Base-by-base conservation (phyloP, 2,329 filamentous ascomycete genomes). In the Ophiostoma australiae region DNA sequence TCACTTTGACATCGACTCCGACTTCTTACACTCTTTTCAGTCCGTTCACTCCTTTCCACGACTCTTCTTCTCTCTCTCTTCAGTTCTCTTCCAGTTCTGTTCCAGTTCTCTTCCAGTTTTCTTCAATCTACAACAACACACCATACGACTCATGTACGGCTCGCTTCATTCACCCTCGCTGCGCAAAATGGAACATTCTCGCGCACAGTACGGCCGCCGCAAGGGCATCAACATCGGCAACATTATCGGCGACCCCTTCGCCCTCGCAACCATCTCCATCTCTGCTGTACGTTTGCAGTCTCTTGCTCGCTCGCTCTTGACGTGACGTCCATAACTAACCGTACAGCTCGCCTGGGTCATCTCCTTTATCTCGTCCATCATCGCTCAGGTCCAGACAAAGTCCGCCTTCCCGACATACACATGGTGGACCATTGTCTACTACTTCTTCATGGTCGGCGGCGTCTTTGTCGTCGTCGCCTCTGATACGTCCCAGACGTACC, bases 221-320 rank as follows among this genome's bases (percentile, higher is more conserved):
- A 84, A 80, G 78, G 82, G 83, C 76, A 90, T 97, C 80, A 90
- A 87, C 80, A 81, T 94, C 80, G 91, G 91, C 79, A 96, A 97
- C 81, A 93, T 99, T 76, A 86, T 97, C 73, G 95, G 95, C 77
- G 94, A 99, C 82, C 95, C 95, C 6, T 98, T 99, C 81, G 94
- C 94, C 72, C 87, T 99, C 73, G 93, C 94, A 70, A 98, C 95
- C 48, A 88, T 97, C 74, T 97, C 94, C 72, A 97, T 98, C 80
- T 88, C 91, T 74, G 85, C 92, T 78, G 94, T 97, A 88, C 80
- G 93, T 70, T 15, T 67, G 15, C 27, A 8, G 61, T 37, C 63
- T 11, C 35, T 44, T 8, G 37, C 39, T 41, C 23, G 37, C 23
- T 48, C 4, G 23, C 27, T 68, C 15, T 39, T 23, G 8, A 10